phyloP scores from a whole-genome alignment of 1,284 basidiomycete species.

The Irpex sp. region DNA sequence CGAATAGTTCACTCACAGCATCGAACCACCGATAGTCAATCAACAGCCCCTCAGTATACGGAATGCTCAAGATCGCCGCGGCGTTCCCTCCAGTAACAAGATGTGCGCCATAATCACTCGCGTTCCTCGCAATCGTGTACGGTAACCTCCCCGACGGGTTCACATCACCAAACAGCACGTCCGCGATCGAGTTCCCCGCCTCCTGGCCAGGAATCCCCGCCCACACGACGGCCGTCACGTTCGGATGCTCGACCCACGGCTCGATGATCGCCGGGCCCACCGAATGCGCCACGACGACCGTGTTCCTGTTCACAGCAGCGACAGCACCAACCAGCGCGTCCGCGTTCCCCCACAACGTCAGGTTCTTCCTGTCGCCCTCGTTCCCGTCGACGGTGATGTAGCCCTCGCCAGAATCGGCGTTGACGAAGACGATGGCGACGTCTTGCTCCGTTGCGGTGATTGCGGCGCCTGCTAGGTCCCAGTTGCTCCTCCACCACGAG shows the following conservation, averaged over 20 bases:
- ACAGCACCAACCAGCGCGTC: constrained; percentile 58
- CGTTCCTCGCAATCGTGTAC: constrained; percentile 73
- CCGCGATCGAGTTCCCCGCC: constrained; percentile 69
- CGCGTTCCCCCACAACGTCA: constrained; percentile 77
- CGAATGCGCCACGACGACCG: constrained; percentile 76
- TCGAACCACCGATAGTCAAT: constrained; percentile 82
- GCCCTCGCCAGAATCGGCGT: constrained; percentile 69
- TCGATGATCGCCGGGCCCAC: constrained; percentile 73
- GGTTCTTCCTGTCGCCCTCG: constrained; percentile 67
- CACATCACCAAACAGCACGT: constrained; percentile 64
- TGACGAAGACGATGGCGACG: constrained; percentile 70
- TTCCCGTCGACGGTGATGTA: constrained; percentile 77
- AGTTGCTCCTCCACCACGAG: constrained; percentile 64
- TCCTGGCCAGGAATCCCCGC: constrained; percentile 73
- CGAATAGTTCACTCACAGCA: constrained; percentile 36
- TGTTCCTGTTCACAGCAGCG: constrained; percentile 65
- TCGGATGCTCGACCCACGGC: constrained; percentile 73
- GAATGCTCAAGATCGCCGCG: constrained; percentile 44
- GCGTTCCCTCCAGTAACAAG: constrained; percentile 38
- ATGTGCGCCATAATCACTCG: constrained; percentile 61
- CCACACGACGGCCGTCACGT: constrained; percentile 67
- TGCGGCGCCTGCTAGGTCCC: constrained; percentile 45
- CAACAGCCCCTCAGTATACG: constrained; percentile 63
- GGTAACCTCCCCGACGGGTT: constrained; percentile 77
- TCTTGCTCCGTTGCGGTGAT: constrained; percentile 46